A percentile compares a stretch with the other conserved stretches of the same genome.
Evolutionary conservation across 345 rosid genomes (phyloP).

Genomic region (Excoecaria agallocha): DNA sequence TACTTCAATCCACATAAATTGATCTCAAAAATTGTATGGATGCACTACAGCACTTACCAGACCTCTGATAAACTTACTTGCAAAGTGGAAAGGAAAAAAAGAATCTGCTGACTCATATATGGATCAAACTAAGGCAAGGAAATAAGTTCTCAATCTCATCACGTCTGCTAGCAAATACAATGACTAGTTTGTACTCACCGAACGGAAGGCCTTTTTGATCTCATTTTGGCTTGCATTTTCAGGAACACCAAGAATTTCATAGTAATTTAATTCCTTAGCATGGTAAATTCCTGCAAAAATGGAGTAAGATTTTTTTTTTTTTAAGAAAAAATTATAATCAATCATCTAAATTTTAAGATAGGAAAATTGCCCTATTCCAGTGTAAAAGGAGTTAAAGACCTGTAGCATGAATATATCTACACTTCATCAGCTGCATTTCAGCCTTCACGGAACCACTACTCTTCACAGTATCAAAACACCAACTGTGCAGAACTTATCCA

Average conservation of each 20-base stretch:
- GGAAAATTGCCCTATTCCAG: neutral
- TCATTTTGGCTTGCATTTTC: slow-evolving; percentile 68
- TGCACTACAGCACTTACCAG: neutral
- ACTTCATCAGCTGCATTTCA: slow-evolving; percentile 33
- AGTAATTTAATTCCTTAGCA: slow-evolving; percentile 48
- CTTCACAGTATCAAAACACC: slow-evolving; percentile 32
- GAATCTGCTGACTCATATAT: neutral
- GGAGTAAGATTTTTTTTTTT: neutral
- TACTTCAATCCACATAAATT: neutral
- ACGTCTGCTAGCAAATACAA: neutral
- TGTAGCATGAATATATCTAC: slow-evolving; percentile 57
- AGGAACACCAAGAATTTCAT: slow-evolving; percentile 77
- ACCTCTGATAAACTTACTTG: neutral
- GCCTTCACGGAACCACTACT: slow-evolving; percentile 29
- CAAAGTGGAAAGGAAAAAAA: neutral
- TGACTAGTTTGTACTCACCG: slow-evolving; percentile 37
- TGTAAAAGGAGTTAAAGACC: slow-evolving; percentile 33
- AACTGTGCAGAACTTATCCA: slow-evolving; percentile 37
- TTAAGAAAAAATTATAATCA: too few relatives aligned
- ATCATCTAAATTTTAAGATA: neutral
- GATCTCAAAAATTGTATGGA: neutral
- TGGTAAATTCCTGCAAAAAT: slow-evolving; percentile 38
- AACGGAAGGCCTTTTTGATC: slow-evolving; percentile 78
- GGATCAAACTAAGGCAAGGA: neutral
- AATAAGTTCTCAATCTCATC: neutral